Evolutionary conservation across 768 basidiomycete genomes (phyloP), one percentile per base, ranked within the genome.

Genomic region (Lactarius sp.): DNA sequence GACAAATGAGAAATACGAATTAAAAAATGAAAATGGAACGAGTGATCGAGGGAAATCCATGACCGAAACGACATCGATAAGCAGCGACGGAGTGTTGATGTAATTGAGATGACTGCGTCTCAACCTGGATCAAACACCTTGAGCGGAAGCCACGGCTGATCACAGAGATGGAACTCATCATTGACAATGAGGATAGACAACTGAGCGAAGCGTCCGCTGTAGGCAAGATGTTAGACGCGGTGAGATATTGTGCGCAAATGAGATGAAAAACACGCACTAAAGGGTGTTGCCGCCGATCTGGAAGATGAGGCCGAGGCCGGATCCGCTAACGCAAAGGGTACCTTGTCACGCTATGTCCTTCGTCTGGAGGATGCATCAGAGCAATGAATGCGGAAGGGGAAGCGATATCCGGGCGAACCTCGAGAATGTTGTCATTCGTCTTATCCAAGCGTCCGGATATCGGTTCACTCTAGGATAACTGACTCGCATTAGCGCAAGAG

Each of bases 261-360:
- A 14, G 31, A 76, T 72, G 39, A 75, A 73, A n/a, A 39, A 14
- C 10, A 42, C 77, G 69, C 75, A 80, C 65, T 83, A 82, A 53
- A 83, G 77, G 14, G 82, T 81, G 47, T 71, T 73, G 64, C 82
- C 81, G 9, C 82, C 82, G 2, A 77, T 79, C 44, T 78, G 79
- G 59, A 83, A 75, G 47, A 79, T 78, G 44, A 83, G 68, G 1
- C 82, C 82, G 1, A 73, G 58, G 10, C 81, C 81, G n/a, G 75
- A 79, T 36, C 81, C 81, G 61, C 72, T 77, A 18, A 79, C 75
- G 61, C 81, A 81, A 52, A 80, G 78, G 2, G 82, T 82, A 13
- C 81, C 81, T 66, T 84, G 82, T 3, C 86, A 74, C 10, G 81
- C 84, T 57, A 86, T 79, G 70, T 86, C 86, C 64, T 80, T 81